Conservation (phyloP, 108 stramenopile genomes). For the Cyclostephanos invisitatus region DNA sequence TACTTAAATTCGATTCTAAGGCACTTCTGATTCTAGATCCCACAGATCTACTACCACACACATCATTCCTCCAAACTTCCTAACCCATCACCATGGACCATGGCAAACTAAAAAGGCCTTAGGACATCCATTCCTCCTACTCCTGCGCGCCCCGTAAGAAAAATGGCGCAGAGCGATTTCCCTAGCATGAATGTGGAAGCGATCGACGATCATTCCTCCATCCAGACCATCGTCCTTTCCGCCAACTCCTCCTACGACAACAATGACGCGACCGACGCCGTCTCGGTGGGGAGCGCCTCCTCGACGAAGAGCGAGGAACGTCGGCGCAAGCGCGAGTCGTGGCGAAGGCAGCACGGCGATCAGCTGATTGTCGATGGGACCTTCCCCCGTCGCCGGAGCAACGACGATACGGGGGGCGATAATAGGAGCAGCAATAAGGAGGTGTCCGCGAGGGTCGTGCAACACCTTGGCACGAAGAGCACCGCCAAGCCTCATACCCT, state of each 20-base stretch:
- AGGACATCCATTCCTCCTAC: not conserved
- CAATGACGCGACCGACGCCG: slow-evolving; percentile 11
- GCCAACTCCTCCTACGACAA: slow-evolving; percentile 5
- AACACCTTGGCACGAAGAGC: slow-evolving; percentile 44
- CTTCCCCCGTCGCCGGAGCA: slow-evolving; percentile 33
- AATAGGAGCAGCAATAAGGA: slow-evolving; percentile 13
- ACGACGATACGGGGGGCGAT: not conserved
- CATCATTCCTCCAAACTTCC: too few species aligned
- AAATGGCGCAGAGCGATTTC: slow-evolving; percentile 6
- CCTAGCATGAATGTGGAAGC: not conserved
- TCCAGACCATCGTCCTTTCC: slow-evolving; percentile 8
- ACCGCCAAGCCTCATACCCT: slow-evolving; percentile 41
- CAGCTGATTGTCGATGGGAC: slow-evolving; percentile 38
- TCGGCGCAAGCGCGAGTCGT: slow-evolving; percentile 28
- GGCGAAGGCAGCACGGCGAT: slow-evolving; percentile 38
- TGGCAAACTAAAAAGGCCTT: too few species aligned
- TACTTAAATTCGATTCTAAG: too few species aligned
- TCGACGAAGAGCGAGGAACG: slow-evolving; percentile 32
- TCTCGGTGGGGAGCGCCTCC: slow-evolving; percentile 22
- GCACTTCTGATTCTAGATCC: too few species aligned
- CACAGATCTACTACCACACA: too few species aligned
- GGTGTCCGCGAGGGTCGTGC: slow-evolving; percentile 30
- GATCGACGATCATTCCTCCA: not conserved
- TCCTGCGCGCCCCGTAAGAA: not conserved
- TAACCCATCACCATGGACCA: too few species aligned